Conservation (phyloP, 176 grass and related monocot genomes). For the Rhynchospora breviuscula region DNA sequence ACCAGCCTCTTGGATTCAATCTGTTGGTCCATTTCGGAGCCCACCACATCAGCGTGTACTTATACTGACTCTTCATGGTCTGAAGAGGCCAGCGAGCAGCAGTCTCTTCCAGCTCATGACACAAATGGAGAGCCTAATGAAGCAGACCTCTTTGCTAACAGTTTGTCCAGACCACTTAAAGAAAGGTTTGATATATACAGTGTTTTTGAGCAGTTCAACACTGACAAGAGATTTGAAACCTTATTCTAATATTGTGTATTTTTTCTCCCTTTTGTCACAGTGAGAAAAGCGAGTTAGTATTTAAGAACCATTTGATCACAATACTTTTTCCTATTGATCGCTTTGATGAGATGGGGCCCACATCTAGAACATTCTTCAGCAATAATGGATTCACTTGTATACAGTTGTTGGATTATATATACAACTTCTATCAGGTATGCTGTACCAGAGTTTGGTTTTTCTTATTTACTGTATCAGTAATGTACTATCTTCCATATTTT, state of each 20-base stretch:
- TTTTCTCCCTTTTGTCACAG: slow-evolving; percentile 36
- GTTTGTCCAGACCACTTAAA: slow-evolving; percentile 51
- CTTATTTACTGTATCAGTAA: not conserved
- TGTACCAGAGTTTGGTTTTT: not conserved
- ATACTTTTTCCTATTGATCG: slow-evolving; percentile 96
- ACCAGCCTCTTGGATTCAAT: slow-evolving; percentile 75
- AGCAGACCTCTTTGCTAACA: slow-evolving; percentile 43
- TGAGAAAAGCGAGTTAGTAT: slow-evolving; percentile 69
- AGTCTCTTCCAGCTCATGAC: slow-evolving; percentile 34
- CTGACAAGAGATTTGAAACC: not conserved
- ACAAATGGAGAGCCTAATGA: slow-evolving; percentile 52
- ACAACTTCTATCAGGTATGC: slow-evolving; percentile 87
- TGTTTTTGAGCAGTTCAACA: not conserved
- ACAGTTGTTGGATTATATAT: slow-evolving; percentile 73
- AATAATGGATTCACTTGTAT: slow-evolving; percentile 67
- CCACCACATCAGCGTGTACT: slow-evolving; percentile 59
- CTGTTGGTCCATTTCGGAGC: slow-evolving; percentile 86
- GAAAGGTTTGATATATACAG: slow-evolving; percentile 53
- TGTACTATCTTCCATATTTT: not conserved
- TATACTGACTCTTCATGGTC: slow-evolving; percentile 72
- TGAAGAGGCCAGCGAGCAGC: slow-evolving; percentile 60
- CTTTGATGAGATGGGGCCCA: slow-evolving; percentile 79
- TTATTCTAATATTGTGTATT: not conserved
- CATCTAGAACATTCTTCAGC: slow-evolving; percentile 75
- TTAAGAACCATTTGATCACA: slow-evolving; percentile 91